A percentile compares a stretch with the other conserved stretches of the same genome.
phyloP scores from a whole-genome alignment of 768 basidiomycete genomes.

The Clitopilus passeckerianus region DNA sequence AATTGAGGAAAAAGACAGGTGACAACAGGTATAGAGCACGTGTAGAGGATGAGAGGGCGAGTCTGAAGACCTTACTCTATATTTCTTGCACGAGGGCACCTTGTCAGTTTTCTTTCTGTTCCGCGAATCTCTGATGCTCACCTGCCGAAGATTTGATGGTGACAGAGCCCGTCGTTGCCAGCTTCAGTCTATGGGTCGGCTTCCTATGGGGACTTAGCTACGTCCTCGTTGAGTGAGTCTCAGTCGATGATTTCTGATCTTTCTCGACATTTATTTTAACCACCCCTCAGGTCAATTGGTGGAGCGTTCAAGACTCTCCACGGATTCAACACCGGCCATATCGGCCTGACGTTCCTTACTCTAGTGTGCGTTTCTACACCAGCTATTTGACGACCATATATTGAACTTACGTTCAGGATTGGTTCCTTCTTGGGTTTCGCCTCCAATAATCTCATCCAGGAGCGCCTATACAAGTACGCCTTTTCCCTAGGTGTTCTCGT shows the following conservation, averaged over 20 bases:
- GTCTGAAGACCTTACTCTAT: constrained; percentile 54
- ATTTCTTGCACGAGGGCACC: constrained; percentile 70
- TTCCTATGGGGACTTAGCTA: constrained; percentile 77
- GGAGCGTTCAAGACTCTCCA: constrained; percentile 54
- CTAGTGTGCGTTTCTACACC: constrained; percentile 38
- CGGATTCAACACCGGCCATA: constrained; percentile 51
- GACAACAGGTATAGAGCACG: constrained; percentile 57
- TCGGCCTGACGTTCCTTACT: constrained; percentile 55
- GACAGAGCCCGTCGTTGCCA: constrained; percentile 71
- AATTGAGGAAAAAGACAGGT: constrained; percentile 60
- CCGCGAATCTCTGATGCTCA: not conserved
- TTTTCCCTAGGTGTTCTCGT: not conserved
- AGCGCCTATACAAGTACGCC: constrained; percentile 43
- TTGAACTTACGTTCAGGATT: constrained; percentile 29
- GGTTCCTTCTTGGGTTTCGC: constrained; percentile 46
- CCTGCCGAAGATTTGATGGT: constrained; percentile 46
- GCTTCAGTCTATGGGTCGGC: constrained; percentile 71
- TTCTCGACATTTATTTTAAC: too few relatives aligned
- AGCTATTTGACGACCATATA: too few relatives aligned
- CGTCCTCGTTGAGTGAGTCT: constrained; percentile 47
- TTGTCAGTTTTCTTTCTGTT: constrained; percentile 37
- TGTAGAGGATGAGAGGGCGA: constrained; percentile 58
- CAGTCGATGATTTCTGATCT: too few relatives aligned
- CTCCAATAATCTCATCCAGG: constrained; percentile 39
- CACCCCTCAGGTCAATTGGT: constrained; percentile 31